phyloP scores from a whole-genome alignment of 495 filamentous ascomycete species.

The Lasiosphaeriaceae sp. region DNA sequence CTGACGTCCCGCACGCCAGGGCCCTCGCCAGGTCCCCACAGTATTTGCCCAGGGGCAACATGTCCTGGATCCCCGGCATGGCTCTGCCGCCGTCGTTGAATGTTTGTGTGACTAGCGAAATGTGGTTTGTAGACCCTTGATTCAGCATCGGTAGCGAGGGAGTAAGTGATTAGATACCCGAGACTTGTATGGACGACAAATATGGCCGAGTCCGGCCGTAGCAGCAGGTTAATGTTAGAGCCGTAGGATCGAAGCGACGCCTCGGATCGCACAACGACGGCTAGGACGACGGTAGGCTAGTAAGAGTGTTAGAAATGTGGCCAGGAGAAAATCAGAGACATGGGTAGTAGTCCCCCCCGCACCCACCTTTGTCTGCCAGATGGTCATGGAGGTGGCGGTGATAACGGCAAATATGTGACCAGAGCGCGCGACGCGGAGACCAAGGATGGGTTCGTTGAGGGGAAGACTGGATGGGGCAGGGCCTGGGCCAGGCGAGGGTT shows the following conservation, averaged over 20 bases:
- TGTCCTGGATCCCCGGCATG: conserved; percentile 58
- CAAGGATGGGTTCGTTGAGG: conserved; percentile 60
- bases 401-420: conserved; percentile 89
- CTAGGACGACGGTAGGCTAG: conserved; percentile 86
- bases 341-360: conserved; percentile 14
- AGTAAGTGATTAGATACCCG: conserved; percentile 92
- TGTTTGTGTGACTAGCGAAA: conserved; percentile 62
- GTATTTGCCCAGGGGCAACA: conserved; percentile 48
- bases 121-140: conserved; percentile 79
- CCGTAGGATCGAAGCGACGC: conserved; percentile 81
- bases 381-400: conserved; percentile 71
- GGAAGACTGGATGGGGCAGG: conserved; percentile 13
- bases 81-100: conserved; percentile 68
- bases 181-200: conserved; percentile 85
- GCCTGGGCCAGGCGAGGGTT: conserved; percentile 5
- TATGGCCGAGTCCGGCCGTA: conserved; percentile 88
- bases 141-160: conserved; percentile 77
- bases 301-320: conserved; percentile 15
- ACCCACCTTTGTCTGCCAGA: conserved; percentile 98
- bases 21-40: conserved; percentile 66
- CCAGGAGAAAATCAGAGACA: conserved; percentile 15
- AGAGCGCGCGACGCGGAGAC: conserved; percentile 71
- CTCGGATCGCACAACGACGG: conserved; percentile 74
- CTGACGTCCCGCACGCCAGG: conserved; percentile 80
- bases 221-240: conserved; percentile 72